Evolutionary conservation across 1,284 basidiomycete genomes (phyloP).

Genomic region (Austroboletus novae-zelandiae): DNA sequence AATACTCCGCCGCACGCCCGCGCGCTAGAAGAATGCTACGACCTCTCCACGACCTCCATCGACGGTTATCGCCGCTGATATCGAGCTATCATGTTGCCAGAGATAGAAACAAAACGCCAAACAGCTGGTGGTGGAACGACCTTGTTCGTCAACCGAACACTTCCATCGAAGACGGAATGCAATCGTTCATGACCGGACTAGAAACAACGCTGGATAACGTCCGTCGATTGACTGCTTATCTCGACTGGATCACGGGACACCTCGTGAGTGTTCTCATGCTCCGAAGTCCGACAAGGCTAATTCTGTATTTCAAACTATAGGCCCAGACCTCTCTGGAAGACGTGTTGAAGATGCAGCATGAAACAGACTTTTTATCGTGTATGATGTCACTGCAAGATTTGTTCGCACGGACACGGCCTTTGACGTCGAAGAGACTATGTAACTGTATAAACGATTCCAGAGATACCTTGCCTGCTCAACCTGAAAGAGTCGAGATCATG

Average conservation of each 20-base stretch:
- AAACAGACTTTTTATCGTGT: slow-evolving; percentile 16
- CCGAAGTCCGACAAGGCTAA: slow-evolving; percentile 5
- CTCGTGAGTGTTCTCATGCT: slow-evolving; percentile 15
- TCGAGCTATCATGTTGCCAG: neutral
- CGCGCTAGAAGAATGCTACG: slow-evolving; percentile 17
- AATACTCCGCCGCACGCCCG: slow-evolving; percentile 32
- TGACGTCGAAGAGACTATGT: slow-evolving; percentile 5
- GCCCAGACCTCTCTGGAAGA: slow-evolving; percentile 19
- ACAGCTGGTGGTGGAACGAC: slow-evolving; percentile 10
- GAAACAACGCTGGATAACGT: slow-evolving; percentile 22
- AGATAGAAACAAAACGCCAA: neutral
- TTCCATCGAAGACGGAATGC: slow-evolving; percentile 9
- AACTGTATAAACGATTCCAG: slow-evolving; percentile 6
- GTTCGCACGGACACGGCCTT: slow-evolving; percentile 16
- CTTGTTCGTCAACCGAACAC: neutral
- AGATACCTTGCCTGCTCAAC: neutral
- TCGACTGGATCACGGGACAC: slow-evolving; percentile 31
- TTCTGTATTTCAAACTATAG: slow-evolving; percentile 7
- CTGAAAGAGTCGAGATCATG: slow-evolving; percentile 15
- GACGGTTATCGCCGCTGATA: slow-evolving; percentile 7
- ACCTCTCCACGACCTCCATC: slow-evolving; percentile 17
- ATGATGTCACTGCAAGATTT: slow-evolving; percentile 21
- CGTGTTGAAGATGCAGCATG: slow-evolving; percentile 3
- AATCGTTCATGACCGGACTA: slow-evolving; percentile 19
- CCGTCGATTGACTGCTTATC: slow-evolving; percentile 23